These are phyloP conservation scores for Moesziomyces globuligerus DNA, from an alignment of 1,284 basidiomycete species.

Conservation along the genomic window DNA sequence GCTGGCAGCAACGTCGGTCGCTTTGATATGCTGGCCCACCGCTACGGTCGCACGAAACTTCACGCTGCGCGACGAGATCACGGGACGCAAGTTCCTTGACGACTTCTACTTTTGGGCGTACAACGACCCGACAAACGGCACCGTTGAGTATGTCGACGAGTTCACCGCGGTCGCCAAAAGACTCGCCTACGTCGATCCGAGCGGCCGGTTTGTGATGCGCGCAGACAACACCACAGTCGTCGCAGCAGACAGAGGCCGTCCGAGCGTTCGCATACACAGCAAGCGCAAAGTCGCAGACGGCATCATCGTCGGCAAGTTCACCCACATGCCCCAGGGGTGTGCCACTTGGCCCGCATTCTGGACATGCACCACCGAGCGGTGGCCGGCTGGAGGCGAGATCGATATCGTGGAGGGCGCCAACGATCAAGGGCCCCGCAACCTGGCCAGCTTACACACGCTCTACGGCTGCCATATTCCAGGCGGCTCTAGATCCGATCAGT, in stretches of 20 bases:
- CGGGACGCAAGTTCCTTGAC: constrained; percentile 41
- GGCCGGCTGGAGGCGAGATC: constrained; percentile 57
- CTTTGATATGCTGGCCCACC: constrained; percentile 1
- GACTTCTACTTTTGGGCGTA: constrained; percentile 51
- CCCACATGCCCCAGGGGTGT: constrained; percentile 49
- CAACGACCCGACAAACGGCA: constrained; percentile 47
- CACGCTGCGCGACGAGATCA: constrained; percentile 44
- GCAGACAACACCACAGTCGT: constrained; percentile 45
- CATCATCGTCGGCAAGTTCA: constrained; percentile 43
- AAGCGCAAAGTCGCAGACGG: constrained; percentile 44
- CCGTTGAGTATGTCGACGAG: constrained; percentile 47
- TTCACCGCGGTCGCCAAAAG: constrained; percentile 21
- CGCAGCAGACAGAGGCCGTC: constrained; percentile 21
- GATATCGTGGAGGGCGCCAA: constrained; percentile 60
- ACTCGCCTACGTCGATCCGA: constrained; percentile 35
- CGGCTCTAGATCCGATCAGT: constrained; percentile 23
- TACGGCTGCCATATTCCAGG: constrained; percentile 38
- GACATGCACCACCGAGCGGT: constrained; percentile 43
- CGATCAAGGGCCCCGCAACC: constrained; percentile 45
- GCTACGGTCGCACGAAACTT: constrained; percentile 29
- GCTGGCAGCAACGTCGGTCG: neutral
- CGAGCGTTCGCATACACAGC: constrained; percentile 45
- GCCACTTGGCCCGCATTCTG: constrained; percentile 64
- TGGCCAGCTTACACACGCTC: constrained; percentile 49
- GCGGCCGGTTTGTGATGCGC: constrained; percentile 40